Evolutionary conservation across 2,329 filamentous ascomycete genomes (phyloP), one percentile per base, ranked within the genome.

Genomic region (Cordyceps tenuipes): DNA sequence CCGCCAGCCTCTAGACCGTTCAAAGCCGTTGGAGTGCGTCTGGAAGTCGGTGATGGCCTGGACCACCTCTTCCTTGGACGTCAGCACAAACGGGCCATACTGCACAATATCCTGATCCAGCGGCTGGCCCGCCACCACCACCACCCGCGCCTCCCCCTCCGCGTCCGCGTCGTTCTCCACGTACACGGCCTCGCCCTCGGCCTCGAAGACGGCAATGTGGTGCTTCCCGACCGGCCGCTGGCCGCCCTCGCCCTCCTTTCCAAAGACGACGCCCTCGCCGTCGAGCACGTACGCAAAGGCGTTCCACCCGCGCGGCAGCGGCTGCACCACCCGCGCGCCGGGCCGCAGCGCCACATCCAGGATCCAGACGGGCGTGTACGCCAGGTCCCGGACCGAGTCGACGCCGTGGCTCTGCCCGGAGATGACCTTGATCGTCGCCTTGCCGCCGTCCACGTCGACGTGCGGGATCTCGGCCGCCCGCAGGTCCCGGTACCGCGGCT

Each of bases 351-450:
- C 85, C 56, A 97, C 78, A 71, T 97, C 93, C 49, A 97, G 79
- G 63, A 96, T 80, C 93, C 93, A 97, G n/a, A 97, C 91, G 0
- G 94, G 94, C 1, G 93, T 97, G 74, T 97, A 97, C 15, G 93
- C 92, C 49, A 97, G 79, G 69, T 97, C 92, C 70, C 93, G 86
- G 57, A 96, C 83, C 15, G 87, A 91, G 70, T 97, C 92, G 57
- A 94, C 83, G 49, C 90, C 92, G 68, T 91, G 87, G 59, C 85
- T 87, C 70, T 88, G 85, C 21, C 93, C 94, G 0, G 87, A 92
- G 66, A 97, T 97, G 66, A 97, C 89, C 75, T 96, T 97, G 65
- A 97, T 81, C 46, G 79, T 80, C 19, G 96, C 91, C 63, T 83
- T 87, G 59, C 83, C 88, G 48, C 85, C 84, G 66, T 94, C 90